Evolutionary conservation across 2,329 filamentous ascomycete genomes (phyloP), one percentile per base, ranked within the genome.

Genomic region (Colletotrichum melonis): DNA sequence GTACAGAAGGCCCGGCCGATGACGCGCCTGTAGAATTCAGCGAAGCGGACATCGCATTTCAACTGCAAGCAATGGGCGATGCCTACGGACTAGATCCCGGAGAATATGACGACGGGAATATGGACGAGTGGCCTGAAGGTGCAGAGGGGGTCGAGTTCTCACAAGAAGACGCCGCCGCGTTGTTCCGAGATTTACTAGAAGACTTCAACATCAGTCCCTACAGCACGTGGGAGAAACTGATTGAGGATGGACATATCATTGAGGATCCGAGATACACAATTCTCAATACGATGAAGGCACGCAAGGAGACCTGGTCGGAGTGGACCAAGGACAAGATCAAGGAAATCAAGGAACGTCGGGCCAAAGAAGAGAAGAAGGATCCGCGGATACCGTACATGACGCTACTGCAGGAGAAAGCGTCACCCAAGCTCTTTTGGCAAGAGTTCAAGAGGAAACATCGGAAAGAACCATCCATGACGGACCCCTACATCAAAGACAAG

Each of bases 391-490:
- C 92, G 1, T 99, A 97, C 81, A 85, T 98, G 73, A 89, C 90
- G 0, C 93, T 99, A 75, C 86, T 99, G 35, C 91, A 96, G 75
- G 90, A 92, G 62, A 90, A 95, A 76, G 96, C 95, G 0, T 97
- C 92, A 0, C 93, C 94, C 0, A 98, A 98, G 83, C 88, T 99
- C 1, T 99, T 97, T 86, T 99, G 97, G 97, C 93, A 94, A 0
- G 97, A 99, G 81, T 99, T 99, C 84, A 95, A 94, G 78, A 89
- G 97, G 42, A 99, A 98, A 80, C 97, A 91, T 83, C 93, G 93
- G 76, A 95, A 93, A 76, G 95, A 97, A 75, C 82, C 89, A 0
- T 89, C 92, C 65, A 95, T 99, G 93, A 93, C 92, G 74, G 93
- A 96, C 72, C 86, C 90, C 35, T 89, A 87, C 63, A 86, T 95